Percentiles rank a stretch among this genome's conserved stretches.
Evolutionary conservation across 371 early-diverging fungal genomes (phyloP).

Genomic region (Rhizomucor miehei): DNA sequence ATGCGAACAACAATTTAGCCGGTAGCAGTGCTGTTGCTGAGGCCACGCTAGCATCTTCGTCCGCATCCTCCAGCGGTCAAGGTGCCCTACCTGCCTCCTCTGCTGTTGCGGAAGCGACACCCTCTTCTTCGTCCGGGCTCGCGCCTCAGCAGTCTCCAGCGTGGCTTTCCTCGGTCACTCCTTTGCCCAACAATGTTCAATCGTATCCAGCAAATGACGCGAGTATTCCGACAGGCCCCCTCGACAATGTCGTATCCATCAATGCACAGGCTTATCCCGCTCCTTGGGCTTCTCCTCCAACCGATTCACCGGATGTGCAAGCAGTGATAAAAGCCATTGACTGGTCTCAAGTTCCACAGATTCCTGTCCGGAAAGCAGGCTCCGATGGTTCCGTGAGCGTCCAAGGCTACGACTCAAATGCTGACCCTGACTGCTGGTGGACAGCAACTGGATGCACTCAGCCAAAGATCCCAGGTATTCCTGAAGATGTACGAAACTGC

Average conservation of each 20-base stretch:
- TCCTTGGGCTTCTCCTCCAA: conserved; percentile 12
- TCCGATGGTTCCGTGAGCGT: conserved; percentile 7
- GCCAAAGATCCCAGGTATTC: conserved; percentile 17
- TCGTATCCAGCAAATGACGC: conserved; percentile 7
- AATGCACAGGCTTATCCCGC: conserved; percentile 9
- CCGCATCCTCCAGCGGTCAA: no score
- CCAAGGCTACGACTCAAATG: conserved; percentile 4
- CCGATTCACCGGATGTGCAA: conserved; percentile 29
- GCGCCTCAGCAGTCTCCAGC: conserved; percentile 11
- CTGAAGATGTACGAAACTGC: conserved; percentile 18
- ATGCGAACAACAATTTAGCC: no score
- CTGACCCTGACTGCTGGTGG: conserved; percentile 28
- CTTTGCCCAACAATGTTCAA: conserved; percentile 9
- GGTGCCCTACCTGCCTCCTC: no score
- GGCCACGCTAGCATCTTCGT: no score
- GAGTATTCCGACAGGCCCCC: conserved; percentile 1
- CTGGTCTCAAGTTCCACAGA: conserved; percentile 38
- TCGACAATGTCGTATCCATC: conserved; percentile 1
- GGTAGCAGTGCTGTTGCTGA: no score
- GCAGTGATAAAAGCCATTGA: conserved; percentile 29
- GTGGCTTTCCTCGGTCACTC: conserved; percentile 15
- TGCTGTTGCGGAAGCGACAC: not conserved
- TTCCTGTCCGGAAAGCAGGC: conserved; percentile 9
- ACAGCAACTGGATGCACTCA: conserved; percentile 15
- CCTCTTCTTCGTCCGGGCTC: not conserved